Evolutionary conservation across 306 rosid species (phyloP).

Genomic region (Glycyrrhiza uralensis): DNA sequence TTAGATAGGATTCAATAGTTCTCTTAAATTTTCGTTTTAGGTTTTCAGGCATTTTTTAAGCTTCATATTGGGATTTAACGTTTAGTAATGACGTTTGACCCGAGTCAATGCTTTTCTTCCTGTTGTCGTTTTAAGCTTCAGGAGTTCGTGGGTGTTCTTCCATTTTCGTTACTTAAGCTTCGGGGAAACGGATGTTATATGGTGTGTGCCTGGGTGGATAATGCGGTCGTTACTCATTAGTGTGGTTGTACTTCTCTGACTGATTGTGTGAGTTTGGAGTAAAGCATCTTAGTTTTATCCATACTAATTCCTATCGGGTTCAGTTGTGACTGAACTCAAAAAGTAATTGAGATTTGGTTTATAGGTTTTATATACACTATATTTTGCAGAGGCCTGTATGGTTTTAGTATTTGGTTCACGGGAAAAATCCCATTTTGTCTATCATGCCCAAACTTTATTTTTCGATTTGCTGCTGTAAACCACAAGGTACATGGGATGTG

Average conservation of each 20-base stretch:
- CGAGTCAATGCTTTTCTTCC: not conserved
- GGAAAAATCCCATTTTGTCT: not conserved
- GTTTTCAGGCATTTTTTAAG: not conserved
- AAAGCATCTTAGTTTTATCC: not conserved
- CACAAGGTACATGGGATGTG: not conserved
- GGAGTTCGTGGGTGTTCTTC: not conserved
- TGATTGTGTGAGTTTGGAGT: not conserved
- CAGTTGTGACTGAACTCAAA: not conserved
- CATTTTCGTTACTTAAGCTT: not conserved
- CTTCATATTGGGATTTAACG: slow-evolving; percentile 17
- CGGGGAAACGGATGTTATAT: not conserved
- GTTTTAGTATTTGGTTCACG: not conserved
- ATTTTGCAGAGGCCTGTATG: not conserved
- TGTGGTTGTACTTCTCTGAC: not conserved
- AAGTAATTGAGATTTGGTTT: not conserved
- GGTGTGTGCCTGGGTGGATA: not conserved
- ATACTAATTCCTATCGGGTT: not conserved
- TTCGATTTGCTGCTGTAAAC: not conserved
- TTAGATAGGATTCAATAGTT: not conserved
- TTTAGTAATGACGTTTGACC: not conserved
- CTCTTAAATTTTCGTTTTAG: not conserved
- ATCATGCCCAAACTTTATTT: not conserved
- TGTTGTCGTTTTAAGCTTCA: not conserved
- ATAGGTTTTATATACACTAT: not conserved
- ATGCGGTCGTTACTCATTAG: not conserved